phyloP scores from a whole-genome alignment of 2,329 filamentous ascomycete species.

The Westerdykella aurantiaca region DNA sequence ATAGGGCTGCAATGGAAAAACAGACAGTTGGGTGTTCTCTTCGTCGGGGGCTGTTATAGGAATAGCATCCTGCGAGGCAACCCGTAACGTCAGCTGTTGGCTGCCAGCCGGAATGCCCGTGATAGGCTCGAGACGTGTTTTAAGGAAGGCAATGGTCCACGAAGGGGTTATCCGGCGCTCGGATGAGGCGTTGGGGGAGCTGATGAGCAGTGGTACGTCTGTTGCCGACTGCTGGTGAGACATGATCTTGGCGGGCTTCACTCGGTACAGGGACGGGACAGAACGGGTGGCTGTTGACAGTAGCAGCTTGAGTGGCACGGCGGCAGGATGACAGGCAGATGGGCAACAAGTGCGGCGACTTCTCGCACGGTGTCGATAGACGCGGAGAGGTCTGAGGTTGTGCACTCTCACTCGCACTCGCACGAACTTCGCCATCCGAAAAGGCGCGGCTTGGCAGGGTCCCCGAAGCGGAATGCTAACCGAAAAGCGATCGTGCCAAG shows the following conservation, averaged over 20 bases:
- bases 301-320: too few species aligned
- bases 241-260: conserved; percentile 12
- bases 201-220: conserved; percentile 70
- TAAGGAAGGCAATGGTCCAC: conserved; percentile 82
- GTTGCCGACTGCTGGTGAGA: conserved; percentile 46
- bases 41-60: conserved; percentile 67
- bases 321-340: too few species aligned
- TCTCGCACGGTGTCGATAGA: background rate
- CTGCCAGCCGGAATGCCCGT: conserved; percentile 80
- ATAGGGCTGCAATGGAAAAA: conserved; percentile 65
- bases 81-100: conserved; percentile 70
- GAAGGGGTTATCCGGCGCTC: conserved; percentile 89
- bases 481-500: too few species aligned
- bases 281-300: too few species aligned
- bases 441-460: too few species aligned
- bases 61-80: conserved; percentile 56
- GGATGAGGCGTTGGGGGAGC: conserved; percentile 70
- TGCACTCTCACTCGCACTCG: too few species aligned
- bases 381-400: background rate
- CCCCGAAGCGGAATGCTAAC: too few species aligned
- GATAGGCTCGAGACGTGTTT: conserved; percentile 82
- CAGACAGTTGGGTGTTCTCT: conserved; percentile 59
- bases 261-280: background rate
- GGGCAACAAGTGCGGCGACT: too few species aligned
- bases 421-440: too few species aligned